Base-by-base conservation (phyloP, 441 rosid genomes). In the Adansonia gregorii region DNA sequence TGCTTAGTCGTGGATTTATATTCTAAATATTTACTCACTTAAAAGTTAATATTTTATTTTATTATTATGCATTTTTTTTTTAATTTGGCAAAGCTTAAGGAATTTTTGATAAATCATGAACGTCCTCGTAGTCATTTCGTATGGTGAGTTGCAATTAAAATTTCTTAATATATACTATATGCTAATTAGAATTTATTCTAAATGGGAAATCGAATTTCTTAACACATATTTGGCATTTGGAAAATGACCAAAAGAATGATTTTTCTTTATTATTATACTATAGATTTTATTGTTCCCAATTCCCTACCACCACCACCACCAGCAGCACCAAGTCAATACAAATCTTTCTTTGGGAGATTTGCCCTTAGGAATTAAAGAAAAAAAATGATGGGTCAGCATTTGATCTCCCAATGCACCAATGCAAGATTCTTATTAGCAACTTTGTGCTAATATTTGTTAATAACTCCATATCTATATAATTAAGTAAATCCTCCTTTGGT, bases 331-430 rank as follows among this genome's bases (percentile, higher is more conserved):
- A 11, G 66, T 61, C 43, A 27, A 24, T 11, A 60, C 66, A 61
- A 61, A 61, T 7, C 8, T 43, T 6, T 61, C 43, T 61, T 27
- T 11, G 66, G 66, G 66, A 61, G 43, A 61, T 61, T 61, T 61
- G 39, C 2, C 39, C 66, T 2, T 61, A 35, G 41, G 41, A 35
- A 35, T 35, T 35, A 35, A 35, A 35, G 41, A 35, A 35, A 35
- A 24, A 35, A 35, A 35, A 35, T 35, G 41, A 35, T 35, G 41
- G 41, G 41, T 35, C 41, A 35, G 41, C 41, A 35, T 35, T 35
- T 35, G 0, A 4, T 35, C 41, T 35, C 41, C 41, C 41, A 35
- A 35, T 35, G 41, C 41, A 35, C 41, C 4, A 61, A 61, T 61
- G 66, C 66, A 5, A 24, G 39, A 11, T 6, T 60, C 39, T 24